Evolutionary conservation across 2,329 filamentous ascomycete species (phyloP).

Genomic region (Salinomyces thailandicus): DNA sequence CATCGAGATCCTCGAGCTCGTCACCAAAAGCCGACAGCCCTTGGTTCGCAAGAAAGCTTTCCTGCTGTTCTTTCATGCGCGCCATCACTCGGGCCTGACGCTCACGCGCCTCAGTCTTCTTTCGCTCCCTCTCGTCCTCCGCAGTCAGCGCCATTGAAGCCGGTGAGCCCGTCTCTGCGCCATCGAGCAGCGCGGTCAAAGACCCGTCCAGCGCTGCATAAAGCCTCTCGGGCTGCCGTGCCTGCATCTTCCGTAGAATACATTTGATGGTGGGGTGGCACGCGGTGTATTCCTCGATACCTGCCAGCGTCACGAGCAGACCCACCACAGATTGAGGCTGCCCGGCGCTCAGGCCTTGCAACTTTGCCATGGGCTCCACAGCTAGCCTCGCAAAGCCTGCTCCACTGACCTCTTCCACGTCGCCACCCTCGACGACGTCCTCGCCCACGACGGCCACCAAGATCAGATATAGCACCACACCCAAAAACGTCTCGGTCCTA

Average conservation of each 20-base stretch:
- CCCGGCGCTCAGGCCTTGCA: constrained; percentile 1
- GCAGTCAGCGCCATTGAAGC: constrained; percentile 48
- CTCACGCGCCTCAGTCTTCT: constrained; percentile 82
- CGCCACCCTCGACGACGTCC: constrained; percentile 72
- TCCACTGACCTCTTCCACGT: constrained; percentile 3
- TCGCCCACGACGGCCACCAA: constrained; percentile 72
- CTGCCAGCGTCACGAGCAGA: constrained; percentile 40
- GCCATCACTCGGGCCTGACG: constrained; percentile 93
- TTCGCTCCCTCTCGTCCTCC: constrained; percentile 66
- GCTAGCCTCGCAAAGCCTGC: constrained; percentile 20
- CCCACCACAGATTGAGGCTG: constrained; percentile 34
- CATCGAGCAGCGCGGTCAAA: constrained; percentile 57
- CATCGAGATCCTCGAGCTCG: constrained; percentile 60
- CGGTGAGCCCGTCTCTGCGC: constrained; percentile 74
- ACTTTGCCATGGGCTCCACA: constrained; percentile 5
- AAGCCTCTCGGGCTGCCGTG: constrained; percentile 67
- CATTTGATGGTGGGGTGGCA: constrained; percentile 77
- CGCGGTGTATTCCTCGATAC: constrained; percentile 65
- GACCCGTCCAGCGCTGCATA: constrained; percentile 53
- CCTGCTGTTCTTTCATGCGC: constrained; percentile 94
- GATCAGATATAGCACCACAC: constrained; percentile 79
- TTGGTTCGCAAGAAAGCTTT: constrained; percentile 84
- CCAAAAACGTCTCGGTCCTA: constrained; percentile 80
- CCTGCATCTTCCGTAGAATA: constrained; percentile 73
- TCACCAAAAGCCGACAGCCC: constrained; percentile 82